Percentiles rank a stretch among this genome's conserved stretches.
Evolutionary conservation across 2,329 filamentous ascomycete species (phyloP).

Genomic region (Alternaria panax): DNA sequence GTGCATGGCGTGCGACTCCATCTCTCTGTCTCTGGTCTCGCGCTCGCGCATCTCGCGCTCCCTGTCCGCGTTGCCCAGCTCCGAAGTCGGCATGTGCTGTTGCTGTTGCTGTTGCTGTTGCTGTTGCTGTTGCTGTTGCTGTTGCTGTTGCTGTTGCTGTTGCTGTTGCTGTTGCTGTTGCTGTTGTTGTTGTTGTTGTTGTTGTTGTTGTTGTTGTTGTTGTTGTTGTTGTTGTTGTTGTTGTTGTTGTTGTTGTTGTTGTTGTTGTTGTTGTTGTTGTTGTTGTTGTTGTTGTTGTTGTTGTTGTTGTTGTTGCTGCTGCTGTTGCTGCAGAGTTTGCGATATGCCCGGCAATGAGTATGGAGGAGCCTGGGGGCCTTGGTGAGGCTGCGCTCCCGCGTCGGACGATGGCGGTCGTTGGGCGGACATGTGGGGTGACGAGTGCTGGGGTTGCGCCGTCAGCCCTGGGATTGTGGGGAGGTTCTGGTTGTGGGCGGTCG

Average conservation of each 20-base stretch:
- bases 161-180: conserved; percentile 48
- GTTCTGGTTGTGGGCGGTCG: conserved; percentile 50
- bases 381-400: conserved; percentile 44
- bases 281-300: conserved; percentile 49
- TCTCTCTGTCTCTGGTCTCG: conserved; percentile 58
- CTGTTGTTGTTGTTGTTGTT: conserved; percentile 50
- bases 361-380: conserved; percentile 47
- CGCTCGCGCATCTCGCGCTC: conserved; percentile 58
- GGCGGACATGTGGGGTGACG: conserved; percentile 47
- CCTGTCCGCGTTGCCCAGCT: conserved; percentile 50
- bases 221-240: conserved; percentile 48
- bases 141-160: conserved; percentile 46
- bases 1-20: conserved; percentile 56
- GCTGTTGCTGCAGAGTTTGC: conserved; percentile 51
- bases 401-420: conserved; percentile 49
- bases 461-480: conserved; percentile 56
- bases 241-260: conserved; percentile 47
- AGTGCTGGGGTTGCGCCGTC: conserved; percentile 54
- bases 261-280: conserved; percentile 50
- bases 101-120: too few species aligned
- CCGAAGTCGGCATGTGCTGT: conserved; percentile 47
- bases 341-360: conserved; percentile 56
- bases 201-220: conserved; percentile 48
- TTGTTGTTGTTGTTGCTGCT: conserved; percentile 50
- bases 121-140: conserved; percentile 51